Evolutionary conservation across 2,329 filamentous ascomycete species (phyloP).

Genomic region (Xylaria sp.): DNA sequence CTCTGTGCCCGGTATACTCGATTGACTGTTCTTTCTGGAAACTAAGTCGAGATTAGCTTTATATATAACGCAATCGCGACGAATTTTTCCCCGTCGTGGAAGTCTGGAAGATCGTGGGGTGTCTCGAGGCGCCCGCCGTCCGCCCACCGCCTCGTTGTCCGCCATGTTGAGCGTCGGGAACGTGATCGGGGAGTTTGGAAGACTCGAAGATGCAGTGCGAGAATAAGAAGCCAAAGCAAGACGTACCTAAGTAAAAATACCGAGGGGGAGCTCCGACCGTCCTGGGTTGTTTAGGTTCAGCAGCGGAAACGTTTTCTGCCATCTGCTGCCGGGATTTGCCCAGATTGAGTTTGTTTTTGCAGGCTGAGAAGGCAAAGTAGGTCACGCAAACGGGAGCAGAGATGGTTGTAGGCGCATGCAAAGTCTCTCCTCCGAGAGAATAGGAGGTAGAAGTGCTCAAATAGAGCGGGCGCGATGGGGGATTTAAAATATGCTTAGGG

Average conservation of each 20-base stretch:
- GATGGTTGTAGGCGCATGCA: background rate
- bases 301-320: constrained; percentile 32
- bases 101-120: constrained; percentile 35
- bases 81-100: constrained; percentile 32
- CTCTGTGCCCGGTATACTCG: constrained; percentile 26
- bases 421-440: background rate
- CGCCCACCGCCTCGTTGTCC: constrained; percentile 23
- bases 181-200: background rate
- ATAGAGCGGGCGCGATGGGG: background rate
- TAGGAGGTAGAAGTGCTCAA: background rate
- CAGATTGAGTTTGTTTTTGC: constrained; percentile 23
- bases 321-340: constrained; percentile 22
- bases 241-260: constrained; percentile 42
- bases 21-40: constrained; percentile 34
- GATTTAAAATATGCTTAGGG: background rate
- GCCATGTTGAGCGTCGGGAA: constrained; percentile 33
- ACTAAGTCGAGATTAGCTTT: constrained; percentile 36
- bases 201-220: background rate
- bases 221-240: constrained; percentile 16
- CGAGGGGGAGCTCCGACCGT: constrained; percentile 28
- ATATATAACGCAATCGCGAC: constrained; percentile 25
- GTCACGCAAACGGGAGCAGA: background rate
- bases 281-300: constrained; percentile 35
- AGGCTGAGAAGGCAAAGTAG: constrained; percentile 2
- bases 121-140: constrained; percentile 24